Percentiles rank a stretch among this genome's conserved stretches.
Evolutionary conservation across 495 filamentous ascomycete species (phyloP).

Genomic region (Tuber calosporum): DNA sequence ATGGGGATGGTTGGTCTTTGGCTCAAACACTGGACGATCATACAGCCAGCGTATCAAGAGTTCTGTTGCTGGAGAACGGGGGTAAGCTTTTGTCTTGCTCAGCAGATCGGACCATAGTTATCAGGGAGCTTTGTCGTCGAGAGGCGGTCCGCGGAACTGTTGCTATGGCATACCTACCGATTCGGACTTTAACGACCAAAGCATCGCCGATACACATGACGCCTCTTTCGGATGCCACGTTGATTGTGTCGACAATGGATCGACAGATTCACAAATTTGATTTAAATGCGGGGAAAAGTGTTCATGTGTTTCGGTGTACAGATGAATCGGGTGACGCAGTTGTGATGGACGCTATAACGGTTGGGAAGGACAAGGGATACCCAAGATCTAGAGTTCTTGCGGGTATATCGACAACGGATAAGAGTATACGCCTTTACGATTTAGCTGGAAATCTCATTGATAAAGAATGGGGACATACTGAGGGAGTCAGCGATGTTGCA

Average conservation of each 20-base stretch:
- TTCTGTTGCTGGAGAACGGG: constrained; percentile 58
- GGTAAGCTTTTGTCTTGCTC: constrained; percentile 76
- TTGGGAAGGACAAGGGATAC: constrained; percentile 46
- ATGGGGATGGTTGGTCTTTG: constrained; percentile 51
- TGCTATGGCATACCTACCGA: constrained; percentile 60
- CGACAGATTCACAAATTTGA: constrained; percentile 72
- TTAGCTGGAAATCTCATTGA: constrained; percentile 66
- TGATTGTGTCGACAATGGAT: constrained; percentile 75
- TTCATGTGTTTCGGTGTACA: constrained; percentile 68
- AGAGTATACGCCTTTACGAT: constrained; percentile 86
- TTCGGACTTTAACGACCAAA: constrained; percentile 69
- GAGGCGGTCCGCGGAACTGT: constrained; percentile 49
- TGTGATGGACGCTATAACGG: constrained; percentile 66
- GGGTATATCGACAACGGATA: constrained; percentile 85
- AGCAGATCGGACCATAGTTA: constrained; percentile 74
- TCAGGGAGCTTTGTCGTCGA: constrained; percentile 57
- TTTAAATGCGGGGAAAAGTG: constrained; percentile 59
- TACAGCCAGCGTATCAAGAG: constrained; percentile 58
- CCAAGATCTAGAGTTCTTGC: constrained; percentile 54
- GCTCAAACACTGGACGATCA: constrained; percentile 74
- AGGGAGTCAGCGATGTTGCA: constrained; percentile 76
- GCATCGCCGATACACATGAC: constrained; percentile 80
- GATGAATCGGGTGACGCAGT: constrained; percentile 78
- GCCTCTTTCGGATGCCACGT: constrained; percentile 54
- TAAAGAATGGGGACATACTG: constrained; percentile 88